Evolutionary conservation across 140 eudicot species (phyloP), one percentile per base, ranked within the genome.

Genomic region (Stevia rebaudiana): DNA sequence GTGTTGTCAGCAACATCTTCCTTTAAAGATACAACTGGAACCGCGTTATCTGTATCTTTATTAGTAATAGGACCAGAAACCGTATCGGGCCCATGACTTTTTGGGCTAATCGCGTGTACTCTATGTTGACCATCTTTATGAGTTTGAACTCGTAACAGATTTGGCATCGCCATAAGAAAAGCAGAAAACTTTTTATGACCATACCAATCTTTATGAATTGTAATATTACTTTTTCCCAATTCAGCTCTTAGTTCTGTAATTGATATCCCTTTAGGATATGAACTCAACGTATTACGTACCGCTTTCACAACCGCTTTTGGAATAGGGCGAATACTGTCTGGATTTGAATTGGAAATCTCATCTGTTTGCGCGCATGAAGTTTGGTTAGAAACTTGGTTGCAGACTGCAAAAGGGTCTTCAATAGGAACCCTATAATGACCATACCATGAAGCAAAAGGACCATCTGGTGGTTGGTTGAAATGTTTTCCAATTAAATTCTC

Each of bases 381-480:
- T 53, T 48, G 86, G 56, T 69, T 80, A 5, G 59, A 43, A 67
- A 70, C 65, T 13, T 57, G 86, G 63, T 74, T 75, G 41, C 60
- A 75, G 21, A 57, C 57, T 11, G 77, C 82, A 77, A 74, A 86
- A 9, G 99, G 97, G 68, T 92, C 95, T 67, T 85, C 99, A 80
- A 88, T 89, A 49, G 87, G 80, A 25, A 70, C 85, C 69, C 43
- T 83, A 56, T 74, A 85, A 60, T 85, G 78, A 15, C 95, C 99
- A 78, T 92, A 92, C 96, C 96, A 92, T 24, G 99, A 92, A 79
- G 76, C 76, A 76, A 69, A 79, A 12, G 90, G 97, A 12, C 97
- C 99, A 76, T 92, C 99, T 4, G 97, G 99, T 13, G 99, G 99
- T 60, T 88, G 95, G 79, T 92, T 92, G 68, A 92, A 92, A 76